Conservation (phyloP, 495 filamentous ascomycete genomes). For the Sporormia fimetaria region DNA sequence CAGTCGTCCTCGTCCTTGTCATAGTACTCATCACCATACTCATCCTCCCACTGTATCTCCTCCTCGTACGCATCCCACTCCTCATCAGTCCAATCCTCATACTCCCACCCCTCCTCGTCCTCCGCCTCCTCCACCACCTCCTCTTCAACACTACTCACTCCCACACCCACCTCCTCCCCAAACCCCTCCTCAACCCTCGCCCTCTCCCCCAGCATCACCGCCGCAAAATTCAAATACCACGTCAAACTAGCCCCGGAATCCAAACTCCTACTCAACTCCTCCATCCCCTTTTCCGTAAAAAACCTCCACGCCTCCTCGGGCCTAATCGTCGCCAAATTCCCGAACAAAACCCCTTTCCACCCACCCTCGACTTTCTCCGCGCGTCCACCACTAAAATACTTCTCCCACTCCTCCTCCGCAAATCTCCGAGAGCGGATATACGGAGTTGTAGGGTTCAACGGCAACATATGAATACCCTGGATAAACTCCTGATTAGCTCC, state of each 20-base stretch:
- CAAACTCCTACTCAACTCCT: conserved; percentile 56
- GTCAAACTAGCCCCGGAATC: conserved; percentile 79
- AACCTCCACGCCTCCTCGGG: conserved; percentile 59
- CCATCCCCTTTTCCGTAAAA: conserved; percentile 56
- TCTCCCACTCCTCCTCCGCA: conserved; percentile 75
- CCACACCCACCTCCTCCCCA: background rate
- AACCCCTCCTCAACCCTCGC: background rate
- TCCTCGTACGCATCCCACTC: no score
- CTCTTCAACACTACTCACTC: no score
- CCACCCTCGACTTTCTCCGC: conserved; percentile 54
- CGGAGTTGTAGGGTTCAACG: conserved; percentile 59
- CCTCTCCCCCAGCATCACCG: conserved; percentile 36
- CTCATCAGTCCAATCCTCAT: no score
- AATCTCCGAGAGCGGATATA: conserved; percentile 58
- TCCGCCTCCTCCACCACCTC: no score
- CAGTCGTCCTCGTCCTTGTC: background rate
- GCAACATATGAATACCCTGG: conserved; percentile 95
- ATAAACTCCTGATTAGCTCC: conserved; percentile 70
- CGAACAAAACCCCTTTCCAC: conserved; percentile 78
- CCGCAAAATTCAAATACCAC: conserved; percentile 80
- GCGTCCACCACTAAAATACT: conserved; percentile 54
- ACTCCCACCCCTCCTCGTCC: no score
- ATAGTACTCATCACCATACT: no score
- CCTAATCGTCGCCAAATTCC: conserved; percentile 69
- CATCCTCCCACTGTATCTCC: no score